A percentile compares a stretch with the other conserved stretches of the same genome.
Conservation (phyloP, 73 alveolate species). For the Paramecium pentaurelia region DNA sequence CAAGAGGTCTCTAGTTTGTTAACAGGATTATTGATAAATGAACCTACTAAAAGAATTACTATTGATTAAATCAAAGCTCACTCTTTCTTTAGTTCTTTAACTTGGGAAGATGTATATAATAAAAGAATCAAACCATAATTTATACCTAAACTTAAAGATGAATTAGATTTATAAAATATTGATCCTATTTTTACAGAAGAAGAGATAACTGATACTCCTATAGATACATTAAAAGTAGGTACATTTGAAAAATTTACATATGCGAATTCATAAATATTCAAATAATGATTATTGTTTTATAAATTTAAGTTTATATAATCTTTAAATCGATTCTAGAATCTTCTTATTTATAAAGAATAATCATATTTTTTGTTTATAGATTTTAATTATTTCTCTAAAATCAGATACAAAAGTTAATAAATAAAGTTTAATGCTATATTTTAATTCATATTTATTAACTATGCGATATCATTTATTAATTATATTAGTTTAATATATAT, state of each 20-base stretch:
- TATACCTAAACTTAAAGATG: slow-evolving; percentile 45
- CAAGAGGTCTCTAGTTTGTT: background rate
- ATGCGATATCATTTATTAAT: no score
- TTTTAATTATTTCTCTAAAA: no score
- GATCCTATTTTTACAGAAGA: slow-evolving; percentile 41
- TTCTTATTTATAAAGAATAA: background rate
- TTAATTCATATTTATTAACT: no score
- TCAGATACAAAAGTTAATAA: no score
- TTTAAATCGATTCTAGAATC: background rate
- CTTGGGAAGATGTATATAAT: slow-evolving; percentile 55
- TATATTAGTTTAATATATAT: no score
- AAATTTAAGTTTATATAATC: background rate
- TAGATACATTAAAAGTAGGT: background rate
- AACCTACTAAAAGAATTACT: slow-evolving; percentile 47
- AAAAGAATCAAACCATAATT: slow-evolving; percentile 44
- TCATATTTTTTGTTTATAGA: background rate
- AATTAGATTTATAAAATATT: slow-evolving; percentile 44
- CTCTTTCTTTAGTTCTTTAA: background rate
- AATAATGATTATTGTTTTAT: background rate
- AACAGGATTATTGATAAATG: slow-evolving; percentile 33
- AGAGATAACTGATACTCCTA: background rate
- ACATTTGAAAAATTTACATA: slow-evolving; percentile 29
- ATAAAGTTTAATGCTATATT: no score
- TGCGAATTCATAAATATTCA: background rate
- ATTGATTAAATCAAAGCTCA: slow-evolving; percentile 48